Base-by-base conservation (phyloP, 1,139 yeast species). In the Nakaseomyces delphensis region DNA sequence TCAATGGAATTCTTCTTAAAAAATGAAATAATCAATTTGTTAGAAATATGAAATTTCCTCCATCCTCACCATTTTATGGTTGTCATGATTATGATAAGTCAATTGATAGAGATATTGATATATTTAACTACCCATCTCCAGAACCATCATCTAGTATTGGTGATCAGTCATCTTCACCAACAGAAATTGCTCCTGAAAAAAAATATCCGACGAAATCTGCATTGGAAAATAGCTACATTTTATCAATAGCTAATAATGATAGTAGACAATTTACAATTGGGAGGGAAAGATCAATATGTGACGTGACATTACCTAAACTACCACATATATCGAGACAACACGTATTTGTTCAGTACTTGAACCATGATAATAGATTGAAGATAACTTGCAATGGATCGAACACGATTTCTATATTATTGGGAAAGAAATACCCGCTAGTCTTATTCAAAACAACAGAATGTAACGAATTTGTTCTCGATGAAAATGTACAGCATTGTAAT, bases 131-230 rank as follows among this genome's bases (percentile, higher is more conserved):
- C 38, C 79, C 79, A 10, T 73, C 79, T 0, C 79, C 79, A 5
- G 68, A 71, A 48, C 79, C 79, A 0, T 74, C 79, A 0, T 74
- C 79, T 3, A 66, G 75, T 19, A 52, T 65, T 23, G 77, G 74
- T 13, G 61, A 76, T 41, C 65, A 71, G 1, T 70, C 77, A 1
- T 73, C 78, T 1, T 56, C 62, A 1, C 57, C 60, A 5, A 42
- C 48, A 8, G 62, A 63, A 2, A 48, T 50, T 24, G 31, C 11
- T 27, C 27, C 25, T 24, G 21, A 33, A n/a, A 10, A 16, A n/a
- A 28, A 23, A 11, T 18, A 6, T 11, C 16, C 8, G 13, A 28
- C 11, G 30, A 15, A 10, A 14, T 7, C 35, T 51, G n/a, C n/a
- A n/a, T n/a, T n/a, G 27, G 37, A 48, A 5, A 51, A 56, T 13